Evolutionary conservation across 2,329 filamentous ascomycete genomes (phyloP).

Genomic region (Thelonectria rubi): DNA sequence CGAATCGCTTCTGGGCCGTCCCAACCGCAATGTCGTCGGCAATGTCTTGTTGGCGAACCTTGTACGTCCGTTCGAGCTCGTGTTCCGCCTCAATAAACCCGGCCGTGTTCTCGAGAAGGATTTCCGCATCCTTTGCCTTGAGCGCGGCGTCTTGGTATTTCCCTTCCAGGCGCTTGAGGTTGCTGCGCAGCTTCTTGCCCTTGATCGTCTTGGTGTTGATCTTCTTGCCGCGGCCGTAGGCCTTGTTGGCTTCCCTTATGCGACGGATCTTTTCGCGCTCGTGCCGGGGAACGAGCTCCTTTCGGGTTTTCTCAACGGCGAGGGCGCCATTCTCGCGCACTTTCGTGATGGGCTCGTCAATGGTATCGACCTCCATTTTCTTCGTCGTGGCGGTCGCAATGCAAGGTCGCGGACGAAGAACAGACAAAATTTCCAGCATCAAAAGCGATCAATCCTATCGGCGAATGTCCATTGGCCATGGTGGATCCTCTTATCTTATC

Average conservation of each 20-base stretch:
- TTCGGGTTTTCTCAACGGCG: conserved; percentile 58
- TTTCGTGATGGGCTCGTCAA: conserved; percentile 47
- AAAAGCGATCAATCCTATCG: conserved; percentile 40
- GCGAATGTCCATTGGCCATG: conserved; percentile 37
- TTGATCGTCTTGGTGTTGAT: conserved; percentile 78
- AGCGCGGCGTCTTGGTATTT: conserved; percentile 85
- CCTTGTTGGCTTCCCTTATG: conserved; percentile 71
- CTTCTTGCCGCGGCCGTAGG: conserved; percentile 84
- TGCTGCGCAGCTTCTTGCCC: conserved; percentile 89
- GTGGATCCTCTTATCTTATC: conserved; percentile 41
- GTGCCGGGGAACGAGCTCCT: conserved; percentile 60
- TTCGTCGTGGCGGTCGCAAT: conserved; percentile 30
- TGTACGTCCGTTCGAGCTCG: conserved; percentile 91
- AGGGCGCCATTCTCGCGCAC: conserved; percentile 63
- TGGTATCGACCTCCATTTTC: conserved; percentile 51
- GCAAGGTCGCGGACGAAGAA: conserved; percentile 30
- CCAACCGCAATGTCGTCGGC: conserved; percentile 77
- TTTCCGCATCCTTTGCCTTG: conserved; percentile 93
- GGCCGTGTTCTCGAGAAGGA: conserved; percentile 84
- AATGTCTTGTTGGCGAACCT: conserved; percentile 90
- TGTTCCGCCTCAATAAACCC: conserved; percentile 90
- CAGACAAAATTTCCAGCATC: conserved; percentile 49
- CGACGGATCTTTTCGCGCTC: conserved; percentile 63
- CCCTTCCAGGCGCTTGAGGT: conserved; percentile 78
- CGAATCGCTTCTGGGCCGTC: conserved; percentile 92